These are phyloP conservation scores for Xylariaceae sp. DNA, from an alignment of 2,329 filamentous ascomycete species.

Conservation along the genomic window DNA sequence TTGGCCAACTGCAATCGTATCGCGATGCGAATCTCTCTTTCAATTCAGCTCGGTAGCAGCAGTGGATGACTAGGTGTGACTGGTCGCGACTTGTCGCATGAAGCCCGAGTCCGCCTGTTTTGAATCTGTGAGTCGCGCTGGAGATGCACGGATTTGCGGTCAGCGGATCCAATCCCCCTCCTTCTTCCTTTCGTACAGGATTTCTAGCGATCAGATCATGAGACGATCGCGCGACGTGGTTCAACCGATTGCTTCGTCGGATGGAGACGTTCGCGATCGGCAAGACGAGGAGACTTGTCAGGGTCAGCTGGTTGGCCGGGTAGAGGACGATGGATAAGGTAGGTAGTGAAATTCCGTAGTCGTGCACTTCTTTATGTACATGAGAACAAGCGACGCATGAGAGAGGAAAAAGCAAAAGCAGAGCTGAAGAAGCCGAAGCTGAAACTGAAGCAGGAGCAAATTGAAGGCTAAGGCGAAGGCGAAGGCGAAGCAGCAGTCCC, in stretches of 20 bases:
- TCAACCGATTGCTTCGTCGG: neutral
- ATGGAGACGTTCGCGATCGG: neutral
- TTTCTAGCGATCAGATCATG: neutral
- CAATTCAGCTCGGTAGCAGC: neutral
- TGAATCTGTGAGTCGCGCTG: neutral
- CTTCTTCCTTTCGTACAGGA: neutral
- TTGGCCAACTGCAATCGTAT: neutral
- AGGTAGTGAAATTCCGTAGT: neutral
- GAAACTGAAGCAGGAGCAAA: neutral
- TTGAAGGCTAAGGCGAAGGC: no score
- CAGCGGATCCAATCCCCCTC: neutral
- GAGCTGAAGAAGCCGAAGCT: neutral
- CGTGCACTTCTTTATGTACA: neutral
- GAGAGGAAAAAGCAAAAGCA: neutral
- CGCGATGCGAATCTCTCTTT: neutral
- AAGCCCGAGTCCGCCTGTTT: neutral
- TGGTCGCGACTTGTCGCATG: conserved; percentile 3
- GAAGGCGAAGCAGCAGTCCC: neutral
- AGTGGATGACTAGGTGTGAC: neutral
- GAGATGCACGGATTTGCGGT: neutral
- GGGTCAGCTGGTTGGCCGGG: neutral
- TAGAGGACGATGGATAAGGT: neutral
- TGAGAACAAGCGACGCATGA: neutral
- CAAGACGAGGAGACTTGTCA: neutral
- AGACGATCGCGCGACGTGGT: neutral